Evolutionary conservation across 1,139 yeast species (phyloP).

Genomic region (Nadsonia starkeyi-henricii): DNA sequence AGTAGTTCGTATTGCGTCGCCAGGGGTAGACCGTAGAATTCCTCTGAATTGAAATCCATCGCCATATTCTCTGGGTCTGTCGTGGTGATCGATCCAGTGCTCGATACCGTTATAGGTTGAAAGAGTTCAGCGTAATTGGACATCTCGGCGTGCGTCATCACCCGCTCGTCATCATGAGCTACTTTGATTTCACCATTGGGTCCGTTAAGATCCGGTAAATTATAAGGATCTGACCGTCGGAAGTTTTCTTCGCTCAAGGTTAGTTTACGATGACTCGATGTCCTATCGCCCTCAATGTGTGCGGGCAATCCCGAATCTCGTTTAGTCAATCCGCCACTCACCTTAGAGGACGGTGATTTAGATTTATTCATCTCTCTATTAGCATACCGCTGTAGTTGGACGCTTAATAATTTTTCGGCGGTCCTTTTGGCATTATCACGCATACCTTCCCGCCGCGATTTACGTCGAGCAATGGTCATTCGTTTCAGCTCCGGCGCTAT

Average conservation of each 20-base stretch:
- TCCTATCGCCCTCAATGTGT: background rate
- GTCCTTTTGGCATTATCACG: conserved; percentile 56
- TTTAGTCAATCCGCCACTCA: background rate
- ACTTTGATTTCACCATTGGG: conserved; percentile 24
- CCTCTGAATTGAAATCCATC: conserved; percentile 27
- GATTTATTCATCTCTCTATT: conserved; percentile 14
- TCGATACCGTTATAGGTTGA: conserved; percentile 30
- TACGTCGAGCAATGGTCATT: conserved; percentile 56
- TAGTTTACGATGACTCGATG: background rate
- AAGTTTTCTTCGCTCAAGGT: conserved; percentile 3
- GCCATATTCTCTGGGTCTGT: conserved; percentile 7
- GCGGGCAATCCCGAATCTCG: background rate
- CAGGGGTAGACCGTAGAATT: conserved; percentile 37
- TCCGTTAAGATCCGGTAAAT: conserved; percentile 57
- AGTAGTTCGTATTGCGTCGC: conserved; percentile 81
- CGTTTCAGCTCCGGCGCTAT: conserved; percentile 82
- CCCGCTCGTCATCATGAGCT: conserved; percentile 45
- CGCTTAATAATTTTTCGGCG: conserved; percentile 68
- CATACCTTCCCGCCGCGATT: conserved; percentile 62
- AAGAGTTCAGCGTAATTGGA: conserved; percentile 44
- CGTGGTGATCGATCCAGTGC: conserved; percentile 14
- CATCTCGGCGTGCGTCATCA: conserved; percentile 62
- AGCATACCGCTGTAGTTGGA: conserved; percentile 57
- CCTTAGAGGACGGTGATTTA: conserved; percentile 1
- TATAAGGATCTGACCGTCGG: conserved; percentile 29